phyloP scores from a whole-genome alignment of 352 stramenopile species.

The Globisporangium uncinulatum region DNA sequence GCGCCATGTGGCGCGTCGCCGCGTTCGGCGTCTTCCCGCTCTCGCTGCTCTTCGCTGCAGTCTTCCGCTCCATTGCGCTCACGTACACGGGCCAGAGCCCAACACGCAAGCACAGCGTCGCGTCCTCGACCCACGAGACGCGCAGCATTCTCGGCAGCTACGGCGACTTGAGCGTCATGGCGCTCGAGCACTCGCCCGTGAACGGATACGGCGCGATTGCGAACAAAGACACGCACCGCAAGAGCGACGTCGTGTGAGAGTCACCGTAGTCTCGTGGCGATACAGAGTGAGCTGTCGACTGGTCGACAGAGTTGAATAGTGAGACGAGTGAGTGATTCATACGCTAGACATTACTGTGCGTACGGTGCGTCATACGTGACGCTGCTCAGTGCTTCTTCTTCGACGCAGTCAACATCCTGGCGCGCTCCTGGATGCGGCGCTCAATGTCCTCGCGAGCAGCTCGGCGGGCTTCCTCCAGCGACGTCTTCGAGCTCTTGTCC shows the following conservation, averaged over 20 bases:
- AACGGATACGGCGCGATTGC: neutral
- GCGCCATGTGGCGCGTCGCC: conserved; percentile 57
- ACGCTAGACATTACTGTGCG: too few species aligned
- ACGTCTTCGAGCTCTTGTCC: conserved; percentile 31
- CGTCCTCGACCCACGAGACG: conserved; percentile 3
- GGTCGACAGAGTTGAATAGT: too few species aligned
- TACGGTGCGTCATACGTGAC: too few species aligned
- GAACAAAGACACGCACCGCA: neutral
- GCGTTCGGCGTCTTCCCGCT: conserved; percentile 43
- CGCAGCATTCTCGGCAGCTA: conserved; percentile 5
- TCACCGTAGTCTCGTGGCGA: neutral
- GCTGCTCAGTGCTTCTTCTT: conserved; percentile 59
- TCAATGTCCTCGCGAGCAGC: conserved; percentile 73
- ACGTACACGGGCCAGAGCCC: conserved; percentile 18
- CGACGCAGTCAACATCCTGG: conserved; percentile 39
- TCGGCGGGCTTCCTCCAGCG: conserved; percentile 52
- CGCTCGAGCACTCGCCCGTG: neutral
- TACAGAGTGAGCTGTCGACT: too few species aligned
- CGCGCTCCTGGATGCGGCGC: conserved; percentile 56
- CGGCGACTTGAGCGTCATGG: conserved; percentile 7
- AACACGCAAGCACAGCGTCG: conserved; percentile 9
- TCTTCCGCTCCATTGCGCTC: conserved; percentile 41
- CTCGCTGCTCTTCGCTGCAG: conserved; percentile 30
- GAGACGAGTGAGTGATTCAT: too few species aligned
- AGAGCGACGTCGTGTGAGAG: conserved; percentile 1